Evolutionary conservation across 768 basidiomycete species (phyloP), one percentile per base, ranked within the genome.

Genomic region (Pleurotus tuber-regium): DNA sequence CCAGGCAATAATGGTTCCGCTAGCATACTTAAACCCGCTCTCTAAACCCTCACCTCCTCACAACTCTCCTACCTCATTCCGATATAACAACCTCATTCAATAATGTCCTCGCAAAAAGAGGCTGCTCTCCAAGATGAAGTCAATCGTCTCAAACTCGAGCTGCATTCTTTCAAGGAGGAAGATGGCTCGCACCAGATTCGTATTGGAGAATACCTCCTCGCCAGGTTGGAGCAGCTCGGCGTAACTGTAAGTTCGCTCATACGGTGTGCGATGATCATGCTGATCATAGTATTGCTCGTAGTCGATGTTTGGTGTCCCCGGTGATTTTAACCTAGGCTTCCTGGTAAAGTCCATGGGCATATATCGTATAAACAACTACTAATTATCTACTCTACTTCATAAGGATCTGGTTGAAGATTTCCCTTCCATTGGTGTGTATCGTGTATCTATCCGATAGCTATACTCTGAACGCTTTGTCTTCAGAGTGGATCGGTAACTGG

Each of bases 401-500:
- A 61, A 92, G 82, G 92, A 97, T 64, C 73, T 87, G 26, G 75
- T 97, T 47, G 92, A 95, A 64, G 88, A 88, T 54, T 80, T 90
- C 62, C 78, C 83, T 2, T 75, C 63, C 4, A 84, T 97, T 33
- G 23, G 46, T 48, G n/a, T 12, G 25, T n/a, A n/a, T 44, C 23
- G 31, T 19, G 29, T 33, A 14, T 11, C 31, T 11, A 10, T 33
- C n/a, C 12, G 10, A 14, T 16, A 8, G 9, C 3, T 19, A 38
- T 19, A 19, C n/a, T 38, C 35, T 38, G 28, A 48, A 31, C 5
- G 10, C 24, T 30, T 2, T 21, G 23, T 14, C 46, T 6, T n/a
- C 9, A 48, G 72, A 88, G 12, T 96, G 93, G 93, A 78, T 94
- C 48, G 94, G 93, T 4, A 89, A 91, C 62, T 89, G 87, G 87